Base-by-base conservation (phyloP, 2,329 filamentous ascomycete species). In the Scorias spongiosa region DNA sequence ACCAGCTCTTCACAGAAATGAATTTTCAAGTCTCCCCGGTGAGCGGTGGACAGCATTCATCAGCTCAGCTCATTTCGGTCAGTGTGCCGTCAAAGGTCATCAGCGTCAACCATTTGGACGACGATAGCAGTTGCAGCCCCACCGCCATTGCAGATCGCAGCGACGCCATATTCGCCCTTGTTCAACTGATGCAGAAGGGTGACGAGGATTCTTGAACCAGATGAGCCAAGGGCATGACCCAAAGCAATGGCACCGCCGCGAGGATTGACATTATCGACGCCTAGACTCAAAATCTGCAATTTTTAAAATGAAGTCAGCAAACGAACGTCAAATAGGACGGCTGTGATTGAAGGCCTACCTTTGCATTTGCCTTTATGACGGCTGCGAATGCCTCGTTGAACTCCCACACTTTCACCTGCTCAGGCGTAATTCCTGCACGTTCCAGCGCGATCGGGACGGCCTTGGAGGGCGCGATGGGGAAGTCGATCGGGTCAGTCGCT, bases 301-400 rank as follows among this genome's bases (percentile, higher is more conserved):
- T 3, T 26, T 4, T 29, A 8, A 15, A 40, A 43, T 28, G 37
- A 5, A 29, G 40, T 53, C 46, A 55, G 54, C 52, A 42, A 6
- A 14, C 28, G 2, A 1, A 11, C 15, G 17, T 29, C 14, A 29
- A 15, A 12, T 9, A 34, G 37, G 14, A 30, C 49, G 42, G 36
- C 43, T 40, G n/a, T 30, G 18, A 7, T 30, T 40, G 48, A 29
- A 34, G 29, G 44, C 63, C 56, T 57, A 81, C 80, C 76, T 93
- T 88, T 57, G 85, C 81, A 59, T 96, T 95, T 37, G 89, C 88
- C 61, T 91, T 87, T 63, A 95, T 91, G 28, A 95, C 88, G 4
- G 84, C 85, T 26, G 91, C 89, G 60, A 98, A 98, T 0, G 91
- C 91, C 67, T 98, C 91, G 63, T 98, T 98, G 65, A 98, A 94